phyloP scores from a whole-genome alignment of 345 rosid species.

The Citrus trifoliata region DNA sequence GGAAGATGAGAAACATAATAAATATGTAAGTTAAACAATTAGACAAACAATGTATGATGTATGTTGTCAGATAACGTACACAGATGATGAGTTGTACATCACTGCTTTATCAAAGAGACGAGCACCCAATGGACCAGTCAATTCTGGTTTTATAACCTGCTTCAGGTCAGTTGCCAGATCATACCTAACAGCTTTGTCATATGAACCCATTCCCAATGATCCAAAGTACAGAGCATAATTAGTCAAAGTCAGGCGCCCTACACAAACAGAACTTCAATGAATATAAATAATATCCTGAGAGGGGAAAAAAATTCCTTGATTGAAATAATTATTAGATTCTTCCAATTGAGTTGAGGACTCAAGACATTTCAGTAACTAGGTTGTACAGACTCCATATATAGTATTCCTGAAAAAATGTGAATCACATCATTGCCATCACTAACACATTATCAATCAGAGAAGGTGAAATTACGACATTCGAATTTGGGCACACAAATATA shows the following conservation, averaged over 20 bases:
- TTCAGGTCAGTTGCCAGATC: conserved; percentile 71
- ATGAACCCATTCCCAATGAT: conserved; percentile 75
- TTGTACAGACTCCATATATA: not conserved
- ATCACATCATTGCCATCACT: not conserved
- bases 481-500: not conserved
- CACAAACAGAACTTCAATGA: conserved; percentile 28
- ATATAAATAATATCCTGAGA: conserved; percentile 8
- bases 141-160: conserved; percentile 89
- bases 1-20: conserved; percentile 9
- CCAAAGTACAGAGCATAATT: conserved; percentile 82
- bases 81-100: conserved; percentile 72
- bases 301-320: not conserved
- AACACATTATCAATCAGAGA: not conserved
- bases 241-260: conserved; percentile 87
- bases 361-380: not conserved
- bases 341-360: conserved; percentile 5
- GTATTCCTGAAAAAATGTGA: not conserved
- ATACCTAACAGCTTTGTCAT: conserved; percentile 75
- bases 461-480: not conserved
- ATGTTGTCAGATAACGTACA: conserved; percentile 50
- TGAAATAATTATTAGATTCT: not conserved
- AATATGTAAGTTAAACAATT: conserved; percentile 10
- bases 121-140: conserved; percentile 95
- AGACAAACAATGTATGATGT: conserved; percentile 5
- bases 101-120: conserved; percentile 96